These are phyloP conservation scores for Phragmites australis DNA, from an alignment of 176 grass and related monocot genomes.

Conservation along the genomic window DNA sequence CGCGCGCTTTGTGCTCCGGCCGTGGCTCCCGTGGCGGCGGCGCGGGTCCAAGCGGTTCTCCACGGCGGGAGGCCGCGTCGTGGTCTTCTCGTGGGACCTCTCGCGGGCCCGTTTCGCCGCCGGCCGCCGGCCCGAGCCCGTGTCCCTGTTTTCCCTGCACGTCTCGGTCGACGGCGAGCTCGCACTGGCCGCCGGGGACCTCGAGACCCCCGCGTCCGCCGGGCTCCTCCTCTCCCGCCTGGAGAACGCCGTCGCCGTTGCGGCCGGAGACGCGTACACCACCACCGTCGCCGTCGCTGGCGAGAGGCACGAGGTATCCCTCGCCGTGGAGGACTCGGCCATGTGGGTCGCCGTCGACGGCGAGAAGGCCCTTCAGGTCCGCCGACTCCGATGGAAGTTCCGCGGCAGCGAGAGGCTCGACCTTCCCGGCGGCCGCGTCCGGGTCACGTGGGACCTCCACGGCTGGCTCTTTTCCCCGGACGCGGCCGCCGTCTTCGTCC, in stretches of 20 bases:
- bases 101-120: slow-evolving; percentile 41
- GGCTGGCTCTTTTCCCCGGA: slow-evolving; percentile 61
- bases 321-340: slow-evolving; percentile 39
- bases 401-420: slow-evolving; percentile 65
- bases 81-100: slow-evolving; percentile 63
- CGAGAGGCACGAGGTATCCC: slow-evolving; percentile 46
- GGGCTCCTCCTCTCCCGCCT: slow-evolving; percentile 48
- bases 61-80: slow-evolving; percentile 18
- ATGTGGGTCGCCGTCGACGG: slow-evolving; percentile 69
- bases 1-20: slow-evolving; percentile 42
- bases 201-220: not conserved
- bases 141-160: slow-evolving; percentile 43
- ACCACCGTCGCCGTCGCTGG: slow-evolving; percentile 48
- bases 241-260: slow-evolving; percentile 35
- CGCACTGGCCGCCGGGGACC: slow-evolving; percentile 55
- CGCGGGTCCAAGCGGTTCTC: slow-evolving; percentile 36
- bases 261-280: slow-evolving; percentile 39
- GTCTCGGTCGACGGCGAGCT: slow-evolving; percentile 60
- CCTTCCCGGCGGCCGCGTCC: slow-evolving; percentile 29
- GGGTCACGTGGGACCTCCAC: slow-evolving; percentile 72
- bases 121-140: slow-evolving; percentile 47
- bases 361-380: slow-evolving; percentile 56
- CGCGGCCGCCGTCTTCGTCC: slow-evolving; percentile 58
- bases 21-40: slow-evolving; percentile 48
- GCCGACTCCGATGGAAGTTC: slow-evolving; percentile 68